Evolutionary conservation across 2,329 filamentous ascomycete species (phyloP).

Genomic region (Lachnellula occidentalis): DNA sequence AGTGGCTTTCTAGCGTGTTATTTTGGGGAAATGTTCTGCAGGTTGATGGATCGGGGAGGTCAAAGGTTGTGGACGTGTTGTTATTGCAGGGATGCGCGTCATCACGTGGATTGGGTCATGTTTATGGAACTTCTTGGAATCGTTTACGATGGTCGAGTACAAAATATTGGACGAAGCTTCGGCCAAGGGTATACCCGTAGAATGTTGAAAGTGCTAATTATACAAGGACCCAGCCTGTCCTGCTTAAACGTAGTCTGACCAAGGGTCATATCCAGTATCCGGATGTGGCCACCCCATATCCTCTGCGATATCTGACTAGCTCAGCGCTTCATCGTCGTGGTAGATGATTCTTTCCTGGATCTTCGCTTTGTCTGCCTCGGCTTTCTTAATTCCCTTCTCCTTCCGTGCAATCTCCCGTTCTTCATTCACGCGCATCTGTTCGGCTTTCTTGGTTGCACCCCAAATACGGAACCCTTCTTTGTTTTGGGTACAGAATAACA

Average conservation of each 20-base stretch:
- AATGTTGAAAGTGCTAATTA: too few relatives aligned
- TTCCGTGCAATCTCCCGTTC: slow-evolving; percentile 5
- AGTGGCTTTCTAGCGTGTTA: not conserved
- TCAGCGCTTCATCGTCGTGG: not conserved
- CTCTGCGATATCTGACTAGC: slow-evolving; percentile 19
- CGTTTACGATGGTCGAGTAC: too few relatives aligned
- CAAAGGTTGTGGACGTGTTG: not conserved
- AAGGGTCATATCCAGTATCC: slow-evolving; percentile 19
- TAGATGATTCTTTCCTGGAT: too few relatives aligned
- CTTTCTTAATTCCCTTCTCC: too few relatives aligned
- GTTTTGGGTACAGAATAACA: slow-evolving; percentile 41
- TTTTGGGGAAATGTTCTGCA: not conserved
- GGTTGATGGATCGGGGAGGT: not conserved
- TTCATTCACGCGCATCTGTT: slow-evolving; percentile 13
- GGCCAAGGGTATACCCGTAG: too few relatives aligned
- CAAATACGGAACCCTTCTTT: slow-evolving; percentile 32
- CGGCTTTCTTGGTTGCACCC: slow-evolving; percentile 25
- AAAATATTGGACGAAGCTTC: too few relatives aligned
- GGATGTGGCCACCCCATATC: slow-evolving; percentile 19
- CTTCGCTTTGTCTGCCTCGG: too few relatives aligned
- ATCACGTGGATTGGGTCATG: not conserved
- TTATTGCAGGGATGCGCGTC: not conserved
- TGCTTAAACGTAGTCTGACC: slow-evolving; percentile 15
- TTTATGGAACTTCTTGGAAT: too few relatives aligned
- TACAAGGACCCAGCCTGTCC: too few relatives aligned